Evolutionary conservation across 2,329 filamentous ascomycete genomes (phyloP), one percentile per base, ranked within the genome.

Genomic region (Trichoderma lentiforme): DNA sequence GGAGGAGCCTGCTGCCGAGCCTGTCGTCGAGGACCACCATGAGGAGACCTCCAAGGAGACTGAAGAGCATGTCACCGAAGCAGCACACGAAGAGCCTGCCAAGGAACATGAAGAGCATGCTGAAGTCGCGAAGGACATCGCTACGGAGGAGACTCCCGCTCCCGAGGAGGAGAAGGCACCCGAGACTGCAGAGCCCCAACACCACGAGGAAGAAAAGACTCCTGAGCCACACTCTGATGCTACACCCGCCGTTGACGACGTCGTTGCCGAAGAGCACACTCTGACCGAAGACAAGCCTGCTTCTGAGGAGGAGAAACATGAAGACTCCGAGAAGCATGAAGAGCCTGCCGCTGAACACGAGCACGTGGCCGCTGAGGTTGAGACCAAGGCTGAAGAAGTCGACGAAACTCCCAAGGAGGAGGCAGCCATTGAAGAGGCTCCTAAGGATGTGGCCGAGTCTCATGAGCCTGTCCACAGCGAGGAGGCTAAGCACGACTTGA

Each of bases 31-130:
- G 4, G 62, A 47, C 26, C 11, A 67, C 15, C 39, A 39, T 39
- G 71, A 64, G 26, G 71, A 68, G 57, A n/a, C 61, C 56, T 62
- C 74, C 43, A 56, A 72, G 57, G 24, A 71, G 65, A 36, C 34
- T 34, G 73, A 70, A 34, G 71, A 71, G 51, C 47, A 26, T 60
- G 26, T 62, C 18, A 51, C 71, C 36, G 60, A 43, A 43, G 34
- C 32, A 28, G 34, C 34, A 34, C 56, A 47, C 43, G 65, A 72
- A 36, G 43, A 43, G 51, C 67, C 57, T 14, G n/a, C 24, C 57
- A 47, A 70, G 36, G 64, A 64, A 34, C 2, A 53, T 24, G 43
- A 21, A 47, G 43, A 43, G n/a, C 39, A 24, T 56, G 30, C 34
- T 21, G 68, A 71, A 56, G 56, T 51, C 34, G 21, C 39, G 6